Percentiles rank a stretch among this genome's conserved stretches.
Evolutionary conservation across 371 early-diverging fungal species (phyloP).

Genomic region (Parasitella parasitica): DNA sequence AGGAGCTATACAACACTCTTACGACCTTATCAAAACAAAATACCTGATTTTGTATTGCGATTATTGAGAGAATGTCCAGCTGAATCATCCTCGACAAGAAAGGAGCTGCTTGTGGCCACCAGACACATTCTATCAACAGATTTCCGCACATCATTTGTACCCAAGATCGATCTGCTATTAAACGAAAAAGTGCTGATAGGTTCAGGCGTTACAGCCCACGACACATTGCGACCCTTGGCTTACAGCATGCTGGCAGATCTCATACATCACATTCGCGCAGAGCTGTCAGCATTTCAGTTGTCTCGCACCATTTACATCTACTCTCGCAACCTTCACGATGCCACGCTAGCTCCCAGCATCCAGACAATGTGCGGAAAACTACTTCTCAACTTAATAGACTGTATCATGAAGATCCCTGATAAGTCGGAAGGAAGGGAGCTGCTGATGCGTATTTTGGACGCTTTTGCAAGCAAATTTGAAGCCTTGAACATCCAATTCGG

Average conservation of each 20-base stretch:
- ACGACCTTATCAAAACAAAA: slow-evolving; percentile 73
- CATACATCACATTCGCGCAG: slow-evolving; percentile 90
- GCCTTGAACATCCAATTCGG: slow-evolving; percentile 68
- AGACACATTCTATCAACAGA: slow-evolving; percentile 94
- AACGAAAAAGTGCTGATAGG: slow-evolving; percentile 92
- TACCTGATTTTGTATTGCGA: slow-evolving; percentile 87
- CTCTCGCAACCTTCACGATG: slow-evolving; percentile 88
- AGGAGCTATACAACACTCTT: slow-evolving; percentile 73
- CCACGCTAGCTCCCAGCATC: slow-evolving; percentile 81
- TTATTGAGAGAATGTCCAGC: slow-evolving; percentile 92
- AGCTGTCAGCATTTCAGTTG: slow-evolving; percentile 78
- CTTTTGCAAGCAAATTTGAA: slow-evolving; percentile 79
- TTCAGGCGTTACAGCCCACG: slow-evolving; percentile 88
- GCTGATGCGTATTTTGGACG: slow-evolving; percentile 82
- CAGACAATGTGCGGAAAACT: slow-evolving; percentile 96
- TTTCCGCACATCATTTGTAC: slow-evolving; percentile 84
- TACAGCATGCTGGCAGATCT: slow-evolving; percentile 95
- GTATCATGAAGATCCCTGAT: slow-evolving; percentile 73
- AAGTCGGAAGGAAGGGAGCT: slow-evolving; percentile 69
- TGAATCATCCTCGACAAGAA: slow-evolving; percentile 90
- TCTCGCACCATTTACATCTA: slow-evolving; percentile 85
- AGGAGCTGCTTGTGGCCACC: slow-evolving; percentile 94
- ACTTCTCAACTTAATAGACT: slow-evolving; percentile 88
- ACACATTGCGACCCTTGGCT: slow-evolving; percentile 89
- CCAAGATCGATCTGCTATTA: slow-evolving; percentile 84